phyloP scores from a whole-genome alignment of 768 basidiomycete genomes.

The Tulasnella sp. region DNA sequence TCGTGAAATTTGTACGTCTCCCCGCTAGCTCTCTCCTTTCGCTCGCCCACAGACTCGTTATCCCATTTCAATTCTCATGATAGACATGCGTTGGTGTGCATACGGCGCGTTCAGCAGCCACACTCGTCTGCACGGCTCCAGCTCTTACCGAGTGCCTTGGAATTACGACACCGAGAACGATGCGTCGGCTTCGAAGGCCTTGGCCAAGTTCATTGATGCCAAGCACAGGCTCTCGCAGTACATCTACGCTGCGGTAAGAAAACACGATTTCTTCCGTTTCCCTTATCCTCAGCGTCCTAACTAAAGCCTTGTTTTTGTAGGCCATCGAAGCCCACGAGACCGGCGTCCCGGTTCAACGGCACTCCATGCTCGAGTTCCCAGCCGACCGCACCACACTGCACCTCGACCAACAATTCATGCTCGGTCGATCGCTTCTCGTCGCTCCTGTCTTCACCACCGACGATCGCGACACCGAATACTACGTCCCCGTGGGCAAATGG shows the following conservation, averaged over 20 bases:
- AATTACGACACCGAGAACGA: constrained; percentile 46
- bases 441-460: constrained; percentile 29
- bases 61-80: constrained; percentile 39
- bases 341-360: constrained; percentile 31
- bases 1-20: neutral
- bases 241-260: constrained; percentile 35
- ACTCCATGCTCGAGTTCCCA: constrained; percentile 32
- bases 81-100: constrained; percentile 70
- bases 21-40: neutral
- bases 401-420: constrained; percentile 34
- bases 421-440: constrained; percentile 31
- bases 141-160: constrained; percentile 73
- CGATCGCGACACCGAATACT: constrained; percentile 25
- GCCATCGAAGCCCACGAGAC: constrained; percentile 30
- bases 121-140: constrained; percentile 59
- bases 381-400: constrained; percentile 28
- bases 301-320: neutral
- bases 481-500: constrained; percentile 31
- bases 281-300: neutral
- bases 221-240: constrained; percentile 73
- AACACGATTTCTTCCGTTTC: neutral
- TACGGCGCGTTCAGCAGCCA: constrained; percentile 61
- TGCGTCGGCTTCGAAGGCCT: constrained; percentile 30
- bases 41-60: constrained; percentile 46
- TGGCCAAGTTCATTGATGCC: constrained; percentile 44